Evolutionary conservation across 768 basidiomycete genomes (phyloP).

Genomic region (Epithele typhae): DNA sequence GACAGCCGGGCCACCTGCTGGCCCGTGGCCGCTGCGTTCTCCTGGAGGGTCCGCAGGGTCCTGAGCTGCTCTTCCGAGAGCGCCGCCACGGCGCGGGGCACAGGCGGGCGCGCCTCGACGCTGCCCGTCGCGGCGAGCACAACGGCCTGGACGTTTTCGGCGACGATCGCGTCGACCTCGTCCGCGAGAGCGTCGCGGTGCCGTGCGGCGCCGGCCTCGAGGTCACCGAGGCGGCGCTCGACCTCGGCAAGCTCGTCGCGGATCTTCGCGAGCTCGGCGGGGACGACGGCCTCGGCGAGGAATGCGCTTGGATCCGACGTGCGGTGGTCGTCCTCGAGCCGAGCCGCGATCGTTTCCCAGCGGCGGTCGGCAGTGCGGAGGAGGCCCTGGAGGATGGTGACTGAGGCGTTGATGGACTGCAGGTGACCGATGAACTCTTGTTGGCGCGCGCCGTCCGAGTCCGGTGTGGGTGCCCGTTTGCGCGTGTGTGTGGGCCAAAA

Average conservation of each 20-base stretch:
- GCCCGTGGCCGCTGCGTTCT: slow-evolving; percentile 10
- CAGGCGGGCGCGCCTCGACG: slow-evolving; percentile 5
- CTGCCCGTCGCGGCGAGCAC: slow-evolving; percentile 6
- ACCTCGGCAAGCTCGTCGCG: slow-evolving; percentile 7
- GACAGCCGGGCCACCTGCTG: slow-evolving; percentile 12
- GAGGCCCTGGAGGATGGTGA: slow-evolving; percentile 7
- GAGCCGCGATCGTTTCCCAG: slow-evolving; percentile 6
- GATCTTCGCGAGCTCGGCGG: slow-evolving; percentile 10
- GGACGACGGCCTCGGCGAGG: slow-evolving; percentile 12
- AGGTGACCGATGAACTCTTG: too few species aligned
- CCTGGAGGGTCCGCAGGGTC: slow-evolving; percentile 7
- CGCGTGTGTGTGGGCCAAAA: slow-evolving; percentile 9
- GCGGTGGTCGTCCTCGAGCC: neutral
- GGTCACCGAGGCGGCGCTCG: slow-evolving; percentile 6
- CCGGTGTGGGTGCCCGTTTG: neutral
- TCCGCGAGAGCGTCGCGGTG: slow-evolving; percentile 1
- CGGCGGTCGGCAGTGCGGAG: slow-evolving; percentile 4
- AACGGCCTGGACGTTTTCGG: slow-evolving; percentile 11
- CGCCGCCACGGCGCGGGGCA: slow-evolving; percentile 3
- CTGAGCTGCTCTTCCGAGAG: slow-evolving; percentile 9
- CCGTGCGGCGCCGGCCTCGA: slow-evolving; percentile 4
- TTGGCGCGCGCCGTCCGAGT: too few species aligned
- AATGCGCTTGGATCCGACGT: slow-evolving; percentile 1
- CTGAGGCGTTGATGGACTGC: slow-evolving; percentile 6
- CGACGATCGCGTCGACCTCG: slow-evolving; percentile 12